These are phyloP conservation scores for Parmelia sp. DNA, from an alignment of 495 filamentous ascomycete species.

Conservation along the genomic window DNA sequence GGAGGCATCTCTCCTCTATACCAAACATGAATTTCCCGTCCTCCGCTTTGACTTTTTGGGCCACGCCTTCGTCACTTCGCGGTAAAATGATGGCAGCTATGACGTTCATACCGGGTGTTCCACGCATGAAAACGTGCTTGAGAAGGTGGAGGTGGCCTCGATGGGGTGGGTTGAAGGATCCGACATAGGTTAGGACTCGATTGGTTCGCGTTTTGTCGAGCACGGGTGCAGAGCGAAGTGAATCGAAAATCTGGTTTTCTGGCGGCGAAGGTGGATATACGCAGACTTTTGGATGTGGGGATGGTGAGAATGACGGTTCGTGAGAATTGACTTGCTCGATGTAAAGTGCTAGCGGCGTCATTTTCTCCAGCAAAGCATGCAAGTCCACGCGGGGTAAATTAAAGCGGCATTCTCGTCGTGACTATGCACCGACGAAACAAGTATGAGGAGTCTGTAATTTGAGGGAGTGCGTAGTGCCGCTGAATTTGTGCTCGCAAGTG, in stretches of 20 bases:
- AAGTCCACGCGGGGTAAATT: background rate
- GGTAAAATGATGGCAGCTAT: conserved; percentile 5
- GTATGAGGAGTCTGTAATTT: background rate
- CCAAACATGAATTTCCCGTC: background rate
- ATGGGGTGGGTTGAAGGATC: conserved; percentile 33
- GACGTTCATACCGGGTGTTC: background rate
- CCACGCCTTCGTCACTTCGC: background rate
- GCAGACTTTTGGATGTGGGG: background rate
- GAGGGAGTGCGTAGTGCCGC: too few species aligned
- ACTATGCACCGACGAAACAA: background rate
- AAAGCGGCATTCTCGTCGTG: background rate
- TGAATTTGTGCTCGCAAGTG: background rate
- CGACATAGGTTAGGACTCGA: conserved; percentile 27
- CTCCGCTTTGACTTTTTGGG: background rate
- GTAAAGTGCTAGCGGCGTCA: conserved; percentile 7
- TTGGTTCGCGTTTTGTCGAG: conserved; percentile 5
- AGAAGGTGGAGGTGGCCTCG: conserved; percentile 9
- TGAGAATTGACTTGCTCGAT: background rate
- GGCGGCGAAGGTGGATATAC: background rate
- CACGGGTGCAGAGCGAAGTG: background rate
- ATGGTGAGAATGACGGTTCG: background rate
- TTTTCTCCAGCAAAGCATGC: background rate
- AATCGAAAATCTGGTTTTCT: background rate
- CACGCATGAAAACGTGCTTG: background rate
- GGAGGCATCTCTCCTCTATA: background rate